Evolutionary conservation across 2,329 filamentous ascomycete genomes (phyloP).

Genomic region (Talaromyces sp.): DNA sequence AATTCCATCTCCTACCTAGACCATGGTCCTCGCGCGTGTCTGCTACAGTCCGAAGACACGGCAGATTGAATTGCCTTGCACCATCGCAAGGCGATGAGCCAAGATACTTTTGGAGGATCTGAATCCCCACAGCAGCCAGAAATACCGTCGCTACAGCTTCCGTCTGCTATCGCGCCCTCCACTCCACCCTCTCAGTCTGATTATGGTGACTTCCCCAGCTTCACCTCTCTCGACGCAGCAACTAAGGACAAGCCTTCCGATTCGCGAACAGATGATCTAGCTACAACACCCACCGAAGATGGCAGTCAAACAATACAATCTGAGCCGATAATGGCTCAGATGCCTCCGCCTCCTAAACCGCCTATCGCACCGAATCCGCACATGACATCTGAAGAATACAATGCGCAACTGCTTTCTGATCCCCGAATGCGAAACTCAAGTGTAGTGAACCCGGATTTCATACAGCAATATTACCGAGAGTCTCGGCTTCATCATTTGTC

Average conservation of each 20-base stretch:
- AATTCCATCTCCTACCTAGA: no score
- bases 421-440: constrained; percentile 85
- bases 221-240: constrained; percentile 24
- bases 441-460: constrained; percentile 87
- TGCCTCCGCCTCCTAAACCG: constrained; percentile 22
- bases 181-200: constrained; percentile 38
- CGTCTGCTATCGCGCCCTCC: background rate
- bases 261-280: background rate
- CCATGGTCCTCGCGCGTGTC: constrained; percentile 1
- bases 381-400: constrained; percentile 90
- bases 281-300: background rate
- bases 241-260: background rate
- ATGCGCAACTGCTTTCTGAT: constrained; percentile 79
- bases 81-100: background rate
- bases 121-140: background rate
- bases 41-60: background rate
- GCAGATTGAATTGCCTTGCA: background rate
- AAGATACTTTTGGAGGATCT: background rate
- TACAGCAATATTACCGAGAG: constrained; percentile 93
- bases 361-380: constrained; percentile 38
- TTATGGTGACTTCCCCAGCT: constrained; percentile 45
- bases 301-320: background rate
- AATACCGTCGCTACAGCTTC: background rate
- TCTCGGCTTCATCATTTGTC: constrained; percentile 93
- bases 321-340: background rate